A percentile compares a stretch with the other conserved stretches of the same genome.
phyloP scores from a whole-genome alignment of 495 filamentous ascomycete species.

The Parathielavia hyrcaniae region DNA sequence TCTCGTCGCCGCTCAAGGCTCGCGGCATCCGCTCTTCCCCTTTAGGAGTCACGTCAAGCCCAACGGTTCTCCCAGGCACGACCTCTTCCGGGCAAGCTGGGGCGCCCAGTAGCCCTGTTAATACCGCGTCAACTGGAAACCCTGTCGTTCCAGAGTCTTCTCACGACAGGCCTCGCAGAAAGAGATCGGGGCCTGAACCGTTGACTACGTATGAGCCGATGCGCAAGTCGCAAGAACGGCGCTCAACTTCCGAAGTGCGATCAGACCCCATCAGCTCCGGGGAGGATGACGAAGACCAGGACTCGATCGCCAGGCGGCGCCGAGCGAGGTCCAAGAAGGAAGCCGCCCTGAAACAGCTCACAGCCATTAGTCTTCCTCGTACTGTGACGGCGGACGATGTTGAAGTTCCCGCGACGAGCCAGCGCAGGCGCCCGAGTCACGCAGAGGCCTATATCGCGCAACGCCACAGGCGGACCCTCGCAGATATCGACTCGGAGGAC shows the following conservation, averaged over 20 bases:
- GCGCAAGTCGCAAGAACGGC: conserved; percentile 33
- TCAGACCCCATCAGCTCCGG: conserved; percentile 7
- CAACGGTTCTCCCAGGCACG: conserved; percentile 25
- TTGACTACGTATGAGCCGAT: conserved; percentile 33
- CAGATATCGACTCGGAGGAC: conserved; percentile 17
- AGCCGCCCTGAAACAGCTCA: conserved; percentile 34
- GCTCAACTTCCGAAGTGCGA: conserved; percentile 16
- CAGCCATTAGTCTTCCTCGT: conserved; percentile 34
- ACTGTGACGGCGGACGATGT: conserved; percentile 26
- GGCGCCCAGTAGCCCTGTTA: conserved; percentile 20
- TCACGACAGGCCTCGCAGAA: conserved; percentile 7
- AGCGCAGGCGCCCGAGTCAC: conserved; percentile 18
- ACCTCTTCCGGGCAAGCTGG: conserved; percentile 15
- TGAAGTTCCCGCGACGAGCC: conserved; percentile 39
- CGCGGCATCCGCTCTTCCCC: conserved; percentile 37
- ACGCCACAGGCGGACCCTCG: conserved; percentile 11
- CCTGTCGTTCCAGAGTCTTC: conserved; percentile 28
- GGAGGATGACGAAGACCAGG: conserved; percentile 26
- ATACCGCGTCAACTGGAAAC: conserved; percentile 13
- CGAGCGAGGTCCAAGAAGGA: conserved; percentile 31
- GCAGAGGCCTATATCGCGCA: conserved; percentile 25
- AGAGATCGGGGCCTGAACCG: conserved; percentile 24
- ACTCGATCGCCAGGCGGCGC: conserved; percentile 16
- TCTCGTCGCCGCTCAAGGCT: conserved; percentile 42
- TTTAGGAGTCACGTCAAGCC: conserved; percentile 32